Base-by-base conservation (phyloP, 306 rosid species). In the Quercus agrifolia region DNA sequence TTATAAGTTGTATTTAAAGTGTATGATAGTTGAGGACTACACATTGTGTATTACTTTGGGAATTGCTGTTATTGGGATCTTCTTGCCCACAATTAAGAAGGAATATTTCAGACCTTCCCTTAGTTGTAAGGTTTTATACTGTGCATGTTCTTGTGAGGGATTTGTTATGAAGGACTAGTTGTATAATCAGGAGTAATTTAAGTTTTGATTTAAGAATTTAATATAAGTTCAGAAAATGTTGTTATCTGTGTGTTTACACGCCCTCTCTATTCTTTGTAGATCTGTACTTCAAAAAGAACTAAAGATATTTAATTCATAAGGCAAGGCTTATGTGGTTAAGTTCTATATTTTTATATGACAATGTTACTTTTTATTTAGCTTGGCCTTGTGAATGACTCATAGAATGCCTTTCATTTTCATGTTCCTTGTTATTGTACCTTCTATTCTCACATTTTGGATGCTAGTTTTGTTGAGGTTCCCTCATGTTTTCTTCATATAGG, bases 1-100 rank as follows among this genome's bases (percentile, higher is more conserved):
- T 51, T 82, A 44, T 35, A 59, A 62, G 74, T 74, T 84, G 79
- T 84, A 76, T 54, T 76, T 76, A 21, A 35, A 55, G 33, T 69
- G 15, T 76, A 76, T 27, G 62, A 59, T 33, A 21, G 30, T 71
- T 52, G 62, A 75, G 67, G 30, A 8, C 73, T 66, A 11, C 54
- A 63, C 17, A 33, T 56, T 5, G 25, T 79, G 71, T 79, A 52
- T 38, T 5, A 63, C 49, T 28, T 49, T 46, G 56, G 27, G 41
- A 56, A 23, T 57, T 3, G 58, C 49, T 63, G 78, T 30, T 28
- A 11, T 44, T 64, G 9, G 64, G 56, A 71, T 74, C 21, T 46
- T 49, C 56, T 67, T 74, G 21, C 62, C 70, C 70, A 51, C 70
- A 54, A 64, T 19, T 63, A 25, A 18, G 15, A 25, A 18, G 10